A percentile compares a stretch with the other conserved stretches of the same genome.
These are phyloP conservation scores for Dactylellina parvicollis DNA, from an alignment of 2,329 filamentous ascomycete genomes.

Conservation along the genomic window DNA sequence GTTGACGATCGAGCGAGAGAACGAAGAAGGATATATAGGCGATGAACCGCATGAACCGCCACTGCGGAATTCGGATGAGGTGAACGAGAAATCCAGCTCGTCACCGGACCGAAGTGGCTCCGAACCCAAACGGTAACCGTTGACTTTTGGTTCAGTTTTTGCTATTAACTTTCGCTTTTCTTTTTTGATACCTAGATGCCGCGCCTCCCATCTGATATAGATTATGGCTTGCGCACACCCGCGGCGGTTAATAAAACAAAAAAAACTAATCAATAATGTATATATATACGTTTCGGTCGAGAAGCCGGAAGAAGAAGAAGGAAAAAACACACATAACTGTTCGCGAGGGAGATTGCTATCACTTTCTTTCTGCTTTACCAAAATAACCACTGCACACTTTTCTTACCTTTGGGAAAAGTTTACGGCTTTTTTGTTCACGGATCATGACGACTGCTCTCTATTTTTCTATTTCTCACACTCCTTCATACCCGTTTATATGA, in stretches of 20 bases:
- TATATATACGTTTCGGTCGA: constrained; percentile 41
- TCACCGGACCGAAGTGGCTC: constrained; percentile 26
- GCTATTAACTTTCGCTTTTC: constrained; percentile 27
- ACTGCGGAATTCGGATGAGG: constrained; percentile 34
- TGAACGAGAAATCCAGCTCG: constrained; percentile 51
- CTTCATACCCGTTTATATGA: not conserved
- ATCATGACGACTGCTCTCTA: constrained; percentile 23
- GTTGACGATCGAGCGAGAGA: constrained; percentile 92
- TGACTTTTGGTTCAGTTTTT: constrained; percentile 15
- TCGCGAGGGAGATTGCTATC: constrained; percentile 12
- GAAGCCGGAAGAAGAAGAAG: too few species aligned
- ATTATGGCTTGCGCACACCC: constrained; percentile 42
- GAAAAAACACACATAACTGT: not conserved
- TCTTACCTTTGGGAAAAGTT: not conserved
- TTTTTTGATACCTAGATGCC: constrained; percentile 10
- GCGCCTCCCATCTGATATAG: constrained; percentile 33
- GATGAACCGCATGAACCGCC: not conserved
- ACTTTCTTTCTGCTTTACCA: too few species aligned
- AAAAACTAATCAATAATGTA: constrained; percentile 54
- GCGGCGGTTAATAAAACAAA: constrained; percentile 36
- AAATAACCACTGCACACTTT: not conserved
- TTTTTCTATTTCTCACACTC: constrained; percentile 5
- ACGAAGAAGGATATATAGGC: constrained; percentile 38
- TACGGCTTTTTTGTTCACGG: constrained; percentile 25
- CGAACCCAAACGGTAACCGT: constrained; percentile 46